Evolutionary conservation across 768 basidiomycete species (phyloP).

Genomic region (Pleurotus ostreatus): DNA sequence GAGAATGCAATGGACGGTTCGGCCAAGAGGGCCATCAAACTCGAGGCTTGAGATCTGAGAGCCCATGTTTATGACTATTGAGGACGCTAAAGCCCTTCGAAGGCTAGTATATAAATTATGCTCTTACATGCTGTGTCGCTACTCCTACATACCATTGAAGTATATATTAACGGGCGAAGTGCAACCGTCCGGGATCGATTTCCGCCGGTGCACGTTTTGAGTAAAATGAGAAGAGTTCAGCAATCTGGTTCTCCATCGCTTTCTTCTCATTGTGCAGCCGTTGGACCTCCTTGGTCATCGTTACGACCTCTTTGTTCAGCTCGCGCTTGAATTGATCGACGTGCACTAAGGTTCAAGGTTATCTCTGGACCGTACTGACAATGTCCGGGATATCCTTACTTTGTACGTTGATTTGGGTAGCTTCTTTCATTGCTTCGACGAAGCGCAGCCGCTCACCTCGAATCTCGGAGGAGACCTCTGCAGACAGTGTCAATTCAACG

Average conservation of each 20-base stretch:
- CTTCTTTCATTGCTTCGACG: conserved; percentile 94
- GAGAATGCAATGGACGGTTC: conserved; percentile 7
- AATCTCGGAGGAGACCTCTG: conserved; percentile 81
- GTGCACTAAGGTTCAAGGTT: conserved; percentile 46
- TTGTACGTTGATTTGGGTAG: conserved; percentile 84
- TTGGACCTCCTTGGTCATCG: conserved; percentile 71
- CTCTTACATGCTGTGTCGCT: too few species aligned
- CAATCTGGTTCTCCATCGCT: conserved; percentile 63
- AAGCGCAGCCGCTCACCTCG: conserved; percentile 82
- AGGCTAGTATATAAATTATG: too few species aligned
- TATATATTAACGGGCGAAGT: too few species aligned
- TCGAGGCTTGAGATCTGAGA: conserved; percentile 1
- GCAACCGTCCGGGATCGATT: too few species aligned
- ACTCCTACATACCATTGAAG: too few species aligned
- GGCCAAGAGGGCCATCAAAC: not conserved
- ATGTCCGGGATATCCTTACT: conserved; percentile 31
- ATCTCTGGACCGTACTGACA: too few species aligned
- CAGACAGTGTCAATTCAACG: not conserved
- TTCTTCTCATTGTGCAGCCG: conserved; percentile 64
- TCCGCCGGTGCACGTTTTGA: conserved; percentile 50
- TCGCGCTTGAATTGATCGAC: conserved; percentile 87
- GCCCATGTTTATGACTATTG: not conserved
- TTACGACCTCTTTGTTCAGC: conserved; percentile 67
- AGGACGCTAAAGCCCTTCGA: too few species aligned
- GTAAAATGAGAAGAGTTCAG: conserved; percentile 69